A percentile compares a stretch with the other conserved stretches of the same genome.
Conservation (phyloP, 805 yeast genomes). For the Kodamaea sagamina region DNA sequence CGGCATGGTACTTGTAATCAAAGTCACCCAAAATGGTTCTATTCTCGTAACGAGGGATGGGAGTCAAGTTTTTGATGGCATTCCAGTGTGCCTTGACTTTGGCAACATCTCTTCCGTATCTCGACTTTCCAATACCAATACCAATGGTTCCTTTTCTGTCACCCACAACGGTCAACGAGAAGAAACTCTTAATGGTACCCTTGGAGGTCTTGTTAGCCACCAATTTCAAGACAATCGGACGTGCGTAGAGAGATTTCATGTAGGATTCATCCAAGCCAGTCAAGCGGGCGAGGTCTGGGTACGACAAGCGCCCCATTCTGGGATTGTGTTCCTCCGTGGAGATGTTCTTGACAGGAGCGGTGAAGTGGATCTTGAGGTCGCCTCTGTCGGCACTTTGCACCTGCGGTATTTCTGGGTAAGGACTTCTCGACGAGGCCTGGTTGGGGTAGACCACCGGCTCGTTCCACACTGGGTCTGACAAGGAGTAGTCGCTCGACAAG, state of each 20-base stretch:
- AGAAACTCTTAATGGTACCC: conserved; percentile 83
- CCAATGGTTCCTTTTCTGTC: conserved; percentile 94
- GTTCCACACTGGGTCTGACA: conserved; percentile 77
- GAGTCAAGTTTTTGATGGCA: conserved; percentile 81
- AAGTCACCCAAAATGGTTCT: conserved; percentile 88
- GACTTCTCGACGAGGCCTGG: conserved; percentile 50
- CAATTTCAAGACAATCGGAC: conserved; percentile 70
- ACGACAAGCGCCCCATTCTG: conserved; percentile 42
- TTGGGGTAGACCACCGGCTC: conserved; percentile 52
- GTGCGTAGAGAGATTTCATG: conserved; percentile 59
- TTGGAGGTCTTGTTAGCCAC: conserved; percentile 91
- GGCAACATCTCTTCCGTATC: conserved; percentile 74
- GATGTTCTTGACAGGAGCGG: conserved; percentile 19
- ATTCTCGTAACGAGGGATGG: conserved; percentile 84
- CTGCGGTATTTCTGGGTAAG: conserved; percentile 59
- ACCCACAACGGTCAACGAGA: conserved; percentile 86
- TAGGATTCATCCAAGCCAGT: conserved; percentile 68
- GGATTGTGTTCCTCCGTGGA: conserved; percentile 18
- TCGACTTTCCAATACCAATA: conserved; percentile 90
- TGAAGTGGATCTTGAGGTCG: conserved; percentile 40
- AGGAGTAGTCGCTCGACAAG: conserved; percentile 68
- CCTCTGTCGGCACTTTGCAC: conserved; percentile 54
- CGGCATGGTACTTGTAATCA: conserved; percentile 84
- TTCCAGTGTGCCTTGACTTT: conserved; percentile 86
- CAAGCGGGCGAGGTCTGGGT: conserved; percentile 53